These are phyloP conservation scores for Arbutus unedo DNA, from an alignment of 148 eudicot genomes.

Conservation along the genomic window DNA sequence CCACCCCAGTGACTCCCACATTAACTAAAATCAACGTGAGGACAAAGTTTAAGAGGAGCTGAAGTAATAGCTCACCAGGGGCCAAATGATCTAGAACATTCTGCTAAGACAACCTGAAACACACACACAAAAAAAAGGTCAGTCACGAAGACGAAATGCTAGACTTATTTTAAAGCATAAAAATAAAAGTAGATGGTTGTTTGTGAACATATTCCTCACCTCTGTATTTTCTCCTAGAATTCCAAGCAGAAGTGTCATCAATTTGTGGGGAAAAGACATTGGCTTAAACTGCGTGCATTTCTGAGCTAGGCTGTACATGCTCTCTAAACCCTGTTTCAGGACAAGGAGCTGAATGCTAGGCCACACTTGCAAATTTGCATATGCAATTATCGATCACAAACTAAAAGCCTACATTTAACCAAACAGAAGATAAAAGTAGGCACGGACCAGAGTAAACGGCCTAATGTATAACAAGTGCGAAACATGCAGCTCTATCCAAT, in stretches of 20 bases:
- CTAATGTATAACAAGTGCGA: conserved; percentile 81
- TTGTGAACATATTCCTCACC: conserved; percentile 37
- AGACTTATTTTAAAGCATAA: conserved; percentile 6
- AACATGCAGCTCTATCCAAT: conserved; percentile 86
- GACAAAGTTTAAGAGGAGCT: not conserved
- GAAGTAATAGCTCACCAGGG: conserved; percentile 68
- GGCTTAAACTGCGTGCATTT: conserved; percentile 85
- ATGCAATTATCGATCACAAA: not conserved
- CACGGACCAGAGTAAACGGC: conserved; percentile 90
- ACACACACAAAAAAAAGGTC: not conserved
- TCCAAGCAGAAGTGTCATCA: conserved; percentile 69
- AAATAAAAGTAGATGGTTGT: not conserved
- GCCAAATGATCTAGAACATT: conserved; percentile 91
- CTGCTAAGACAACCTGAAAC: conserved; percentile 87
- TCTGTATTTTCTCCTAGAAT: conserved; percentile 90
- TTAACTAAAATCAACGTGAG: not conserved
- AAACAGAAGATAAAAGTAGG: conserved; percentile 10
- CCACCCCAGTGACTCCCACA: not conserved
- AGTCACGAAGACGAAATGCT: conserved; percentile 9
- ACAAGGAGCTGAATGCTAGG: conserved; percentile 15
- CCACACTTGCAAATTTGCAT: conserved; percentile 3
- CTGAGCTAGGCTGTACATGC: conserved; percentile 79
- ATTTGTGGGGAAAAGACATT: conserved; percentile 46
- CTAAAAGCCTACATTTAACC: not conserved
- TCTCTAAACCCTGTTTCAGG: conserved; percentile 78